phyloP scores from a whole-genome alignment of 75 land plant genomes.

The Sequoia sempervirens region DNA sequence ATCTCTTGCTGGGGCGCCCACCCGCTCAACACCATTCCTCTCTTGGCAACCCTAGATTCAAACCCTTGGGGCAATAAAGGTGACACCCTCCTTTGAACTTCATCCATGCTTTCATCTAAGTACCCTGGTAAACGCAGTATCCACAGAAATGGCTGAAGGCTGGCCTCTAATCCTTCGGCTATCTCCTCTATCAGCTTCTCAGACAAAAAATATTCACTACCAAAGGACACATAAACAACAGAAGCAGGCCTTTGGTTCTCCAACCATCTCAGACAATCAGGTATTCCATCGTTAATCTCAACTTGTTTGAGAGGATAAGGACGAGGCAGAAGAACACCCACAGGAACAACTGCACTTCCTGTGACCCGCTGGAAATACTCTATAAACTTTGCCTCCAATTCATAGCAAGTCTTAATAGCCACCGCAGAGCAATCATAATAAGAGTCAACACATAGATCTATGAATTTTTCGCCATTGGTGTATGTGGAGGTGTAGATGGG shows the following conservation, averaged over 20 bases:
- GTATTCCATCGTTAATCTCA: not conserved
- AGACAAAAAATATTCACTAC: constrained; percentile 14
- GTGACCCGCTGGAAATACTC: not conserved
- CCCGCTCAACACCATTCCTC: constrained; percentile 8
- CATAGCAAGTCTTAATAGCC: not conserved
- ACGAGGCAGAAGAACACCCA: not conserved
- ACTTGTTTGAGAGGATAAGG: not conserved
- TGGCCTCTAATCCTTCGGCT: constrained; percentile 19
- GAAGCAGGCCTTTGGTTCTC: constrained; percentile 9
- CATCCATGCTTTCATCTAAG: not conserved
- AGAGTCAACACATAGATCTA: not conserved
- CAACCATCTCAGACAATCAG: constrained; percentile 11
- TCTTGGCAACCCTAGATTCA: constrained; percentile 1
- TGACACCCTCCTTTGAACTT: not conserved
- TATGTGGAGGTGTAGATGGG: not conserved
- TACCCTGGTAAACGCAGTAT: not conserved
- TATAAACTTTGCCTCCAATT: not conserved
- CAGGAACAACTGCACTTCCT: not conserved
- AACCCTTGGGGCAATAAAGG: constrained; percentile 16
- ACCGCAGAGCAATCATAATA: not conserved
- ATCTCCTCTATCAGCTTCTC: constrained; percentile 15
- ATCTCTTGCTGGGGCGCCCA: constrained; percentile 23
- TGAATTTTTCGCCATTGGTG: not conserved
- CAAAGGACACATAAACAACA: constrained; percentile 22
- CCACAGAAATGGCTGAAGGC: constrained; percentile 23